A percentile compares a stretch with the other conserved stretches of the same genome.
Evolutionary conservation across 208 protist species (phyloP).

Genomic region (Crithidia bombi): DNA sequence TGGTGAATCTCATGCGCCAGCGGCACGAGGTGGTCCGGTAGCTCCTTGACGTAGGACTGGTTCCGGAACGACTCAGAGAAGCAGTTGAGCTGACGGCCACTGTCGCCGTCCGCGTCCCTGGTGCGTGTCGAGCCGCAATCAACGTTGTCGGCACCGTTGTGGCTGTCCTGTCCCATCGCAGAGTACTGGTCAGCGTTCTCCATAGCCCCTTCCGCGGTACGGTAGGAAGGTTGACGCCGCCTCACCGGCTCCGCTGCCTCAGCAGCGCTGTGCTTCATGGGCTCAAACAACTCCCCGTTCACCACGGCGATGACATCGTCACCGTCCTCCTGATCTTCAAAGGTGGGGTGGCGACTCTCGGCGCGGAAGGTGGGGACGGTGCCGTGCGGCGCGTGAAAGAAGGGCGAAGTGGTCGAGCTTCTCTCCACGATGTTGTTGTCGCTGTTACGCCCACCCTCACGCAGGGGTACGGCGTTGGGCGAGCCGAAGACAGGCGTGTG

Average conservation of each 20-base stretch:
- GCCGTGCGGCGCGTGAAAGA: constrained; percentile 8
- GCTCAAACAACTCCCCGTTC: background rate
- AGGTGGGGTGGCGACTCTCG: constrained; percentile 1
- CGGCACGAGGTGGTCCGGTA: constrained; percentile 58
- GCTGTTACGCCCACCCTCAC: background rate
- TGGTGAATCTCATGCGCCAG: constrained; percentile 58
- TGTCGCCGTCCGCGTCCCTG: background rate
- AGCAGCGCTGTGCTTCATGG: background rate
- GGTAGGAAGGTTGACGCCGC: constrained; percentile 7
- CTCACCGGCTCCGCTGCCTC: background rate
- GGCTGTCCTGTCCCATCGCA: background rate
- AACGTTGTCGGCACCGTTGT: background rate
- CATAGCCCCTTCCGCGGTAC: background rate
- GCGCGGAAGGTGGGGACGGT: constrained; percentile 1
- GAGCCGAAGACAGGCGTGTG: constrained; percentile 3
- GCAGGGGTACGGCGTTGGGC: background rate
- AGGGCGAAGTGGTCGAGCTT: background rate
- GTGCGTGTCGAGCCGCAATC: constrained; percentile 5
- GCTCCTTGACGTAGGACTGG: constrained; percentile 27
- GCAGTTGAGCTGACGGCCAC: constrained; percentile 1
- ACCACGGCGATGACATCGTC: background rate
- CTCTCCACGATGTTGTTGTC: background rate
- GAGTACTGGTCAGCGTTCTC: constrained; percentile 10
- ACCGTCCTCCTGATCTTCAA: background rate
- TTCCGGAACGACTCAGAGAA: constrained; percentile 43